phyloP scores from a whole-genome alignment of 352 stramenopile genomes.

The Globisporangium carolinianum region DNA sequence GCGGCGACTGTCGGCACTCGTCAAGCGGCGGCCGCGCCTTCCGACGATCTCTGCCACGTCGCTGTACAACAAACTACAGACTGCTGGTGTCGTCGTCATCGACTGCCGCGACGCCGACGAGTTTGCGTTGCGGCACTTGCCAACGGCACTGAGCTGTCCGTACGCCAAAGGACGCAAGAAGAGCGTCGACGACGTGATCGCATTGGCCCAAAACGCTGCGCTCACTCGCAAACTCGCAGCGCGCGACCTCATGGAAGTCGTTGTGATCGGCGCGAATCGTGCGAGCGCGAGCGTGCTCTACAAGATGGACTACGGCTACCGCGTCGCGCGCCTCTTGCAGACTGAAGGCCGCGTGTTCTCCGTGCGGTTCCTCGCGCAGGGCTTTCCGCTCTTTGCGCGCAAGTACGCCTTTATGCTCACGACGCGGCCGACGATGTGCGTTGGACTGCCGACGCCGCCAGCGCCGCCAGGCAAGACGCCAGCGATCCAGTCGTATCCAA shows the following conservation, averaged over 20 bases:
- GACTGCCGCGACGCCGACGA: conserved; percentile 54
- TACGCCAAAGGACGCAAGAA: conserved; percentile 21
- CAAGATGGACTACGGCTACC: conserved; percentile 62
- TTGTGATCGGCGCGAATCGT: conserved; percentile 56
- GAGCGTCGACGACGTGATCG: conserved; percentile 53
- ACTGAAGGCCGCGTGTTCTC: conserved; percentile 63
- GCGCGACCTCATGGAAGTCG: conserved; percentile 66
- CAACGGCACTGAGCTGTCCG: conserved; percentile 48
- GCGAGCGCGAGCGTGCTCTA: conserved; percentile 31
- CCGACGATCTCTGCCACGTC: conserved; percentile 53
- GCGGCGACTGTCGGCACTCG: conserved; percentile 18
- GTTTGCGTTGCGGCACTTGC: conserved; percentile 36
- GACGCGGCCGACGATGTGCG: conserved; percentile 13
- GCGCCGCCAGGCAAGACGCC: background rate
- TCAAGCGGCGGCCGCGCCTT: conserved; percentile 25
- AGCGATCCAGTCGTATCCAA: conserved; percentile 42
- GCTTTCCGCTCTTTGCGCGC: conserved; percentile 51
- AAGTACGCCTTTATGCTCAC: conserved; percentile 69
- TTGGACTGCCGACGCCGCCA: conserved; percentile 3
- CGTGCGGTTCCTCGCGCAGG: conserved; percentile 59
- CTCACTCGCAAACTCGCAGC: conserved; percentile 35
- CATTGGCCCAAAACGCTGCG: conserved; percentile 21
- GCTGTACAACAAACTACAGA: conserved; percentile 75
- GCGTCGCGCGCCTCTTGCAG: conserved; percentile 54
- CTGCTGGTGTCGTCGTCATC: conserved; percentile 49